Evolutionary conservation across 495 filamentous ascomycete species (phyloP), one percentile per base, ranked within the genome.

Genomic region (Aspergillus campestris): DNA sequence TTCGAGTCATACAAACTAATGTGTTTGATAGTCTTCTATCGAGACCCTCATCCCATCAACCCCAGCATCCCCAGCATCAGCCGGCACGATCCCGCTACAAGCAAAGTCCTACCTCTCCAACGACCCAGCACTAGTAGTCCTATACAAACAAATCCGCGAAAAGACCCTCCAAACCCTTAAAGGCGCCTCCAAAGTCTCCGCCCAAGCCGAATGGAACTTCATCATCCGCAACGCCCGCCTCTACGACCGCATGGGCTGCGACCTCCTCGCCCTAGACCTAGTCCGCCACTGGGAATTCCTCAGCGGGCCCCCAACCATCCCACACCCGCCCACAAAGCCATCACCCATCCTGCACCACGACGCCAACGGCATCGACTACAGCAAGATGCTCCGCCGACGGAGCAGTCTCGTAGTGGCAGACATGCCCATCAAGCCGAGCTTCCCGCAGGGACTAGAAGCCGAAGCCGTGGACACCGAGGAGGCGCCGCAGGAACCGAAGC

Each of bases 211-310:
- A 65, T 95, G 86, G 83, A 81, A 82, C 27, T 96, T 97, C 53
- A 80, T 98, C 5, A 61, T 95, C 24, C 87, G 94, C 53, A 95
- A 85, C 40, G 91, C 91, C 8, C 72, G 86, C 29, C 70, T 95
- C 5, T 95, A 97, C 54, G 83, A 87, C 59, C 80, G 94, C 0
- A 97, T 97, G 94, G 92, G 92, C 9, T 94, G 92, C 55, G 91
- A 95, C 59, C 55, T 95, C n/a, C 77, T 96, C 2, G 92, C 94
- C 8, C 67, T 98, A 8, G 88, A 94, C 52, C 53, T 69, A 50
- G 86, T 89, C 6, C 78, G 83, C 6, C 89, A 86, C 55, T 96
- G 90, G 90, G 84, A 89, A 55, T 94, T 95, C 66, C 69, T 94
- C 37, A 66, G 54, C 35, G 51, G 37, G 9, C 59, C 60, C 5